These are phyloP conservation scores for Cucumis melo DNA, from an alignment of 306 rosid genomes.

Conservation along the genomic window DNA sequence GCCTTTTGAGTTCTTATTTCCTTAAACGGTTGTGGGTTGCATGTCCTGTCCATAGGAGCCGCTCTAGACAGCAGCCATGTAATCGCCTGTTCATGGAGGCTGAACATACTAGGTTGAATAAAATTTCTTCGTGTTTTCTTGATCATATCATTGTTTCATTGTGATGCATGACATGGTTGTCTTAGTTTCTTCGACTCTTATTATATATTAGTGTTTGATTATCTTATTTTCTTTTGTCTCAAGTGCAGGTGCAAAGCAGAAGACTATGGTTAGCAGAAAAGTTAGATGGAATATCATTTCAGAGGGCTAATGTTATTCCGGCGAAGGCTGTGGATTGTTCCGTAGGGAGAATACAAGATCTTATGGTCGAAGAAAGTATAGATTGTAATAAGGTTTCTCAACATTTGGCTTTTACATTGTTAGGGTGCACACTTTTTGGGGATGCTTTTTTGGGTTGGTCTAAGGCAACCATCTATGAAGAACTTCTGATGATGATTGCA, in stretches of 20 bases:
- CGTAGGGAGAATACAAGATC: conserved; percentile 30
- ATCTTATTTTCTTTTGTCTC: conserved; percentile 6
- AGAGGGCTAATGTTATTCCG: conserved; percentile 30
- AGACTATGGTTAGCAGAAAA: conserved; percentile 41
- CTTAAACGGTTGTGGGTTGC: neutral
- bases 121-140: neutral
- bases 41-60: neutral
- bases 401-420: conserved; percentile 63
- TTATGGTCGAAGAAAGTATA: conserved; percentile 23
- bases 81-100: neutral
- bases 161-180: neutral
- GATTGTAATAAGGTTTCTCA: conserved; percentile 53
- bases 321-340: conserved; percentile 33
- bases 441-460: conserved; percentile 60
- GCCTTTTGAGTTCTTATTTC: neutral
- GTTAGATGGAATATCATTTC: conserved; percentile 30
- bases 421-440: conserved; percentile 67
- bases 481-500: conserved; percentile 61
- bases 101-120: neutral
- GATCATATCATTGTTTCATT: neutral
- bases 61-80: conserved; percentile 1
- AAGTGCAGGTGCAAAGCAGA: conserved; percentile 42
- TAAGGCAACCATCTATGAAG: conserved; percentile 63
- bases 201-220: neutral
- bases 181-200: neutral